phyloP scores from a whole-genome alignment of 352 stramenopile species.

The Phytopythium sindhum region DNA sequence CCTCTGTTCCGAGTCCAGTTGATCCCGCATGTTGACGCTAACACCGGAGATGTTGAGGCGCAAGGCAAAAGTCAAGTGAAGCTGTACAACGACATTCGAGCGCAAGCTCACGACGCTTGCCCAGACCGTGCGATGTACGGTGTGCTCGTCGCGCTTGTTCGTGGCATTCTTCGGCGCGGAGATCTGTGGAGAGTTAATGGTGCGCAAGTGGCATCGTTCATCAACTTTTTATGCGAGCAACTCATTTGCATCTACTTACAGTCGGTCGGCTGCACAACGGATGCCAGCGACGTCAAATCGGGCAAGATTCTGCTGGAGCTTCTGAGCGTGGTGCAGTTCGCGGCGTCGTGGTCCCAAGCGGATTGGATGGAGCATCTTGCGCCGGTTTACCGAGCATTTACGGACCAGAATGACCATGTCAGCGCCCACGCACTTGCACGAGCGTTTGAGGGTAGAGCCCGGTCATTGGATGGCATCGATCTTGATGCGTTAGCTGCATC shows the following conservation, averaged over 20 bases:
- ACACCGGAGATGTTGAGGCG: neutral
- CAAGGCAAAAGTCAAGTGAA: conserved; percentile 11
- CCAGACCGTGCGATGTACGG: conserved; percentile 27
- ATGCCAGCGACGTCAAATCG: conserved; percentile 14
- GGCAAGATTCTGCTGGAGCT: conserved; percentile 20
- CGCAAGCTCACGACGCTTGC: conserved; percentile 10
- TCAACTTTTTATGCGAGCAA: conserved; percentile 28
- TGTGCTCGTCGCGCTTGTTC: conserved; percentile 23
- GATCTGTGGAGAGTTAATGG: conserved; percentile 6
- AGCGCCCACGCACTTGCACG: neutral
- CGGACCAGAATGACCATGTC: neutral
- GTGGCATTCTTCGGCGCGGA: conserved; percentile 19
- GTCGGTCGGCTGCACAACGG: conserved; percentile 7
- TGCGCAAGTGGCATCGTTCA: conserved; percentile 11
- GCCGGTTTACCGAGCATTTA: conserved; percentile 15
- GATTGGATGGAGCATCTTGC: conserved; percentile 15
- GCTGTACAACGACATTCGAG: conserved; percentile 16
- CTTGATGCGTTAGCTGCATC: neutral
- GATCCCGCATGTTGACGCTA: neutral
- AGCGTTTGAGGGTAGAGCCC: neutral
- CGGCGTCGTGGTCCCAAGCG: neutral
- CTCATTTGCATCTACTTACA: conserved; percentile 25
- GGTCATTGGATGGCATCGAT: neutral
- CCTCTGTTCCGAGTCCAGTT: conserved; percentile 31
- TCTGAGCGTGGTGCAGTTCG: conserved; percentile 20